These are phyloP conservation scores for Stereocaulon alpinum DNA, from an alignment of 495 filamentous ascomycete genomes.

Conservation along the genomic window DNA sequence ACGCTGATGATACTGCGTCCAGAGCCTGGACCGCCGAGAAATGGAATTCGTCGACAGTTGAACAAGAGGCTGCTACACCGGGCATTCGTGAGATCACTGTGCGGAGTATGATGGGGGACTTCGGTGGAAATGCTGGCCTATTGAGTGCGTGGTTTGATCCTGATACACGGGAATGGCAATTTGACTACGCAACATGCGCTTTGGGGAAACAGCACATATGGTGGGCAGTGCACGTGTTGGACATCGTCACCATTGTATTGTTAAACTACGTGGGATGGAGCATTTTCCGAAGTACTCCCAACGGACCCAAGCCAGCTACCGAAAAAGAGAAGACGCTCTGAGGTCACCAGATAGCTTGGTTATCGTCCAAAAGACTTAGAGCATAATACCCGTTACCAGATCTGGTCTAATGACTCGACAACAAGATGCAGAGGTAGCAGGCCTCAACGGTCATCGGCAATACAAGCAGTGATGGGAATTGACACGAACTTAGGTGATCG, in stretches of 20 bases:
- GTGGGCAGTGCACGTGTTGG: conserved; percentile 77
- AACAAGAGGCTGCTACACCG: conserved; percentile 15
- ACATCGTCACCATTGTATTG: conserved; percentile 41
- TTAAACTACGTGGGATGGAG: conserved; percentile 10
- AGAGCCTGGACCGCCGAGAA: conserved; percentile 17
- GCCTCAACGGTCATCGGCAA: too few species aligned
- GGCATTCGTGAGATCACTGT: conserved; percentile 82
- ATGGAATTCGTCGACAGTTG: conserved; percentile 18
- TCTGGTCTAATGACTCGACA: too few species aligned
- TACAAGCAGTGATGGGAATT: too few species aligned
- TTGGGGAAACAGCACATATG: conserved; percentile 83
- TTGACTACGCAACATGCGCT: conserved; percentile 65
- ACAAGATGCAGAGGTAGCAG: too few species aligned
- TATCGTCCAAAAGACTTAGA: too few species aligned
- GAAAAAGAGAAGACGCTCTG: conserved; percentile 3
- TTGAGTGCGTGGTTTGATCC: conserved; percentile 83
- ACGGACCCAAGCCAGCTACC: neutral
- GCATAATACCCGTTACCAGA: neutral
- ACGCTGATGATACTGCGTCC: conserved; percentile 12
- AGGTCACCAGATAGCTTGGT: neutral
- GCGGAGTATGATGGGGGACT: conserved; percentile 97
- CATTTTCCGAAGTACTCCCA: neutral
- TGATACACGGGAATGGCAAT: conserved; percentile 57
- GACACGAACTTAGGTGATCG: too few species aligned
- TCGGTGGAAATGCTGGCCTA: conserved; percentile 76